Evolutionary conservation across 805 yeast species (phyloP).

Genomic region (Wickerhamia fluorescens): DNA sequence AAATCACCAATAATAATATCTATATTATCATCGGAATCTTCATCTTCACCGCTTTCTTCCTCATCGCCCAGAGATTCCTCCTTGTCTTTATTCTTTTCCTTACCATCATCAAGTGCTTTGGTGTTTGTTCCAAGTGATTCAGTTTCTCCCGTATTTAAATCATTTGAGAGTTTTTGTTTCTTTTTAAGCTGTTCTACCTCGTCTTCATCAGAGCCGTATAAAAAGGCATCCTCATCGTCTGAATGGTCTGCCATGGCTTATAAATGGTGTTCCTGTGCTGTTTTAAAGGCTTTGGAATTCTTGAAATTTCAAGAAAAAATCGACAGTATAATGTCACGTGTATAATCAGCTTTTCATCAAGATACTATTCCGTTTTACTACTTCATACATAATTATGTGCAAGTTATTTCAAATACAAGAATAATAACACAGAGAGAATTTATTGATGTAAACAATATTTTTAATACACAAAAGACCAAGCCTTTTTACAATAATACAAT

Average conservation of each 20-base stretch:
- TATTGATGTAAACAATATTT: too few relatives aligned
- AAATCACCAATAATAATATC: conserved; percentile 67
- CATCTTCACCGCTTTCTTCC: conserved; percentile 40
- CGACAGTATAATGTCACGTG: too few relatives aligned
- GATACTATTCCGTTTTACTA: too few relatives aligned
- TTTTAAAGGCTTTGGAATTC: too few relatives aligned
- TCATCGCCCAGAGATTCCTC: conserved; percentile 20
- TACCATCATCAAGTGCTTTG: conserved; percentile 15
- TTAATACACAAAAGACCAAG: too few relatives aligned
- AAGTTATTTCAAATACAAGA: too few relatives aligned
- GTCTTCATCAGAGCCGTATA: conserved; percentile 51
- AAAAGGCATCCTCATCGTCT: conserved; percentile 66
- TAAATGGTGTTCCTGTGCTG: too few relatives aligned
- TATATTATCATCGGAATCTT: conserved; percentile 59
- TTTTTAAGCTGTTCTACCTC: conserved; percentile 16
- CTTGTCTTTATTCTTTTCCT: conserved; percentile 12
- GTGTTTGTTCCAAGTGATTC: conserved; percentile 1
- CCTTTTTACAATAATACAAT: too few relatives aligned
- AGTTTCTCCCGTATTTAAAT: conserved; percentile 23
- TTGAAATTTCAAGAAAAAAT: too few relatives aligned
- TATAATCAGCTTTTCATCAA: too few relatives aligned
- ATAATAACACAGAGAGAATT: too few relatives aligned
- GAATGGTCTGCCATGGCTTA: conserved; percentile 7
- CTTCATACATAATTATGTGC: too few relatives aligned
- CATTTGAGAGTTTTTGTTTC: conserved; percentile 23